phyloP scores from a whole-genome alignment of 2,329 filamentous ascomycete genomes.

The Aspergillus aculeatus region DNA sequence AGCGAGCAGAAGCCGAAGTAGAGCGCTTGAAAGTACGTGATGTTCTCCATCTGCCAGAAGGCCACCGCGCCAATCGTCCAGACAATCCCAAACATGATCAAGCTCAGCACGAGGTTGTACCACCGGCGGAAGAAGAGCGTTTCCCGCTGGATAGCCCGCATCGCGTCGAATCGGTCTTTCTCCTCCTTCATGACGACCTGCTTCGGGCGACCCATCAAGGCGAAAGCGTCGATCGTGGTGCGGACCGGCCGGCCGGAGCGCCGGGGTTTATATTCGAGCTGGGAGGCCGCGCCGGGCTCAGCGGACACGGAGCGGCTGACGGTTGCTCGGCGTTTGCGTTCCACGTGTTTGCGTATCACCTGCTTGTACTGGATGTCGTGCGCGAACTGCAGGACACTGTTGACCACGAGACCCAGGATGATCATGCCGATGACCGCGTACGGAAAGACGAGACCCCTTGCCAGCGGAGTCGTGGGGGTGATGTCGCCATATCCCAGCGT shows the following conservation, averaged over 20 bases:
- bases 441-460: slow-evolving; percentile 73
- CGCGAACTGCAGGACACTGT: slow-evolving; percentile 70
- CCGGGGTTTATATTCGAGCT: slow-evolving; percentile 9
- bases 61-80: slow-evolving; percentile 79
- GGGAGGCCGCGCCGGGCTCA: neutral
- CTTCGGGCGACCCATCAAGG: slow-evolving; percentile 38
- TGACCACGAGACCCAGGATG: slow-evolving; percentile 78
- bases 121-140: slow-evolving; percentile 68
- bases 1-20: slow-evolving; percentile 86
- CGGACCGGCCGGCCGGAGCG: slow-evolving; percentile 18
- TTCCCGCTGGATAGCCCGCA: slow-evolving; percentile 73
- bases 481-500: slow-evolving; percentile 65
- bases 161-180: slow-evolving; percentile 70
- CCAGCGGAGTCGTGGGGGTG: slow-evolving; percentile 55
- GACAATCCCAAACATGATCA: slow-evolving; percentile 66
- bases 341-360: slow-evolving; percentile 59
- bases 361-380: slow-evolving; percentile 61
- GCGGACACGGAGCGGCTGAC: slow-evolving; percentile 47
- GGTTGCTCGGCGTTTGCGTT: slow-evolving; percentile 54
- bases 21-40: slow-evolving; percentile 72
- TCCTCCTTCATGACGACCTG: slow-evolving; percentile 62
- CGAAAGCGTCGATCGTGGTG: slow-evolving; percentile 24
- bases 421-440: slow-evolving; percentile 82
- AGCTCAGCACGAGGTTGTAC: slow-evolving; percentile 68
- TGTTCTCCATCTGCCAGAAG: slow-evolving; percentile 65